Evolutionary conservation across 345 rosid species (phyloP), one percentile per base, ranked within the genome.

Genomic region (Eucalyptus microcorys): DNA sequence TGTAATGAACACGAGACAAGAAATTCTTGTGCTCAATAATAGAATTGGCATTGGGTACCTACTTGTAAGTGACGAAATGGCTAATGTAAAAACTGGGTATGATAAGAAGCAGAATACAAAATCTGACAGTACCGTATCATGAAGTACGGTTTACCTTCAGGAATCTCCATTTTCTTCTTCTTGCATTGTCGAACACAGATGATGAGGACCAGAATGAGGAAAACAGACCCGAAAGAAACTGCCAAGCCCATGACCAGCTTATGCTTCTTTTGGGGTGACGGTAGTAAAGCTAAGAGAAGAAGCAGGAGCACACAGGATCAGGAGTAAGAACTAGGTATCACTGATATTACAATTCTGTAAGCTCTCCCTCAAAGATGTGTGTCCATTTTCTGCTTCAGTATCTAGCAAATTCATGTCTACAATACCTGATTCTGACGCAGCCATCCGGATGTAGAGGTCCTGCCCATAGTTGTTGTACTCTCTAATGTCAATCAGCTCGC

Each of bases 401-500:
- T 59, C 32, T 27, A 59, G 16, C 32, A 27, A 59, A 27, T 59
- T 27, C 68, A 27, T 59, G 68, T 27, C 32, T 59, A 27, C 7
- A 59, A 59, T 83, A 87, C 89, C 86, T 84, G 55, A 64, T 50
- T 85, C 87, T 7, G 89, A 87, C 14, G 91, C 87, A 42, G 91
- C 81, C 85, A 87, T 85, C 59, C 91, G 66, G 64, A 90, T 66
- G 81, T 87, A 90, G 34, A 90, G 66, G 85, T 90, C 87, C 61
- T 90, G 91, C 71, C 91, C 91, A 21, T 87, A 27, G 49, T 87
- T 47, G 30, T 52, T 50, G 16, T 61, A 64, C 80, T 87, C 85
- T 76, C 89, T 84, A 34, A 90, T 87, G 59, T 89, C 90, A 40
- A 86, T 71, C 42, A 89, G 61, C 85, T 79, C 86, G 9, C 34